These are phyloP conservation scores for Rubia tinctorum DNA, from an alignment of 305 asterid species.

Conservation along the genomic window DNA sequence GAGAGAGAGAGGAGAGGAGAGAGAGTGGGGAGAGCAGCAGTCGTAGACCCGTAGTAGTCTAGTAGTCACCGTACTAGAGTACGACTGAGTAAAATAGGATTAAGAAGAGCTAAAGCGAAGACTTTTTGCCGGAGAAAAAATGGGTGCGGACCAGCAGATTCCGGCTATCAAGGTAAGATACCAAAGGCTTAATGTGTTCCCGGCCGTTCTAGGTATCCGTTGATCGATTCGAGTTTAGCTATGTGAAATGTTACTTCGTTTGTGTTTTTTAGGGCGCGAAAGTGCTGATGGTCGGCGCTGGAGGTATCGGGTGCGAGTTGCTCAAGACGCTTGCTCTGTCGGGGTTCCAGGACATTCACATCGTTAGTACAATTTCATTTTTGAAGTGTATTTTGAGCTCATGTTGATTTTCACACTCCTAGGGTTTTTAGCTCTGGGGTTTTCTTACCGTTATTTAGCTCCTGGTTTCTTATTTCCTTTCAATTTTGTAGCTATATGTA, in stretches of 20 bases:
- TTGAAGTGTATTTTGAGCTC: conserved; percentile 4
- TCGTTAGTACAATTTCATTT: conserved; percentile 45
- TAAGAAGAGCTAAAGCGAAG: conserved; percentile 9
- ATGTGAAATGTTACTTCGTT: conserved; percentile 8
- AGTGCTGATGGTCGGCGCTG: conserved; percentile 99
- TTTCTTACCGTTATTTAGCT: conserved; percentile 18
- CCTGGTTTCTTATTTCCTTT: not conserved
- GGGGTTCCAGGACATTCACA: conserved; percentile 84
- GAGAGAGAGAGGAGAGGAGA: too few species aligned
- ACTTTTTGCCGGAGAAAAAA: conserved; percentile 21
- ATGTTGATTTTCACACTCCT: conserved; percentile 3
- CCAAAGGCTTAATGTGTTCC: not conserved
- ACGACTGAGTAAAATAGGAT: not conserved
- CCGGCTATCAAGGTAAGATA: conserved; percentile 57
- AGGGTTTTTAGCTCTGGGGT: conserved; percentile 34
- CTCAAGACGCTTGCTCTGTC: conserved; percentile 94
- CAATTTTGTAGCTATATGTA: not conserved
- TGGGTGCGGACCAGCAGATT: conserved; percentile 63
- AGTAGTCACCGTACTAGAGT: not conserved
- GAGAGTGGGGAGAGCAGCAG: not conserved
- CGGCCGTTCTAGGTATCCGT: not conserved
- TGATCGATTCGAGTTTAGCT: not conserved
- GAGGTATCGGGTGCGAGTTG: conserved; percentile 98
- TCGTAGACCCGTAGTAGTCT: not conserved
- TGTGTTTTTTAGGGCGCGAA: conserved; percentile 57